Conservation (phyloP, 306 rosid species). For the Citrullus mucosospermus region DNA sequence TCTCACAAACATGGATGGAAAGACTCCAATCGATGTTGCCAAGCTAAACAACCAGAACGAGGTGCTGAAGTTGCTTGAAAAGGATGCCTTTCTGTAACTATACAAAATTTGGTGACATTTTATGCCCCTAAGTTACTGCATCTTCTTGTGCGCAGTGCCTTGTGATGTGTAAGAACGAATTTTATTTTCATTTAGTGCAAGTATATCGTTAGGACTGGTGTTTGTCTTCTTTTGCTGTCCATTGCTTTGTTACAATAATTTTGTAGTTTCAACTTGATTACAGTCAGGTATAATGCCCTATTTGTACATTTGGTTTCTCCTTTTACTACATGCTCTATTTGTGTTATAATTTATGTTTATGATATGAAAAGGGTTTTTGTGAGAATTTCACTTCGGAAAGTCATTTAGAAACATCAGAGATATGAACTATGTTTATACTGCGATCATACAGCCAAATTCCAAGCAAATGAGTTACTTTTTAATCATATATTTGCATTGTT, state of each 20-base stretch:
- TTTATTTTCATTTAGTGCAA: not conserved
- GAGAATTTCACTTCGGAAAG: not conserved
- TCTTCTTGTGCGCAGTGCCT: not conserved
- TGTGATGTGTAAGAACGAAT: not conserved
- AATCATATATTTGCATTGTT: not conserved
- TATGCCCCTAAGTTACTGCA: not conserved
- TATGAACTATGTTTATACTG: not conserved
- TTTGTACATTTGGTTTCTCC: conserved; percentile 4
- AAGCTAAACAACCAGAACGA: conserved; percentile 86
- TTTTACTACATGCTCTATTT: not conserved
- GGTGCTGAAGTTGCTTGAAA: conserved; percentile 84
- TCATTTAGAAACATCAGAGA: not conserved
- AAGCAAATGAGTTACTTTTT: not conserved
- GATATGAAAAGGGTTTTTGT: not conserved
- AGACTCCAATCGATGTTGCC: conserved; percentile 96
- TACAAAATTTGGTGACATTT: not conserved
- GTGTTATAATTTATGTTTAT: not conserved
- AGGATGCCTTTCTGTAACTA: conserved; percentile 79
- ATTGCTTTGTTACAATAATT: not conserved
- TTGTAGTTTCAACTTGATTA: not conserved
- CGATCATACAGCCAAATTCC: not conserved
- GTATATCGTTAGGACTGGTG: not conserved
- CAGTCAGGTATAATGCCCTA: not conserved
- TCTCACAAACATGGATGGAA: conserved; percentile 87
- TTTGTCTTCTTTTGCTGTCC: not conserved